Percentiles rank a stretch among this genome's conserved stretches.
Evolutionary conservation across 345 rosid genomes (phyloP).

Genomic region (Moricandia arvensis): DNA sequence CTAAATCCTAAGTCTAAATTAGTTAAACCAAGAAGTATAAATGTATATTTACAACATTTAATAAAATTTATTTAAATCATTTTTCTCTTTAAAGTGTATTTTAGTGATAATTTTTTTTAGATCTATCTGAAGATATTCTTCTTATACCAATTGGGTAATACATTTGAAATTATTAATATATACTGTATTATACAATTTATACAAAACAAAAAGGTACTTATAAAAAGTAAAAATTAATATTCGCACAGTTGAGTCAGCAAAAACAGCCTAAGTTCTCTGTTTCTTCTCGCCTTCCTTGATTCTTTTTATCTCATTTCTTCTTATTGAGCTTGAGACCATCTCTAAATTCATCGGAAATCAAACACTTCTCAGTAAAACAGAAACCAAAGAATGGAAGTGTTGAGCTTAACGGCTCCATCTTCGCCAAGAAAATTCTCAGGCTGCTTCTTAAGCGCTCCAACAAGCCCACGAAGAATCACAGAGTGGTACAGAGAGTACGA

Average conservation of each 20-base stretch:
- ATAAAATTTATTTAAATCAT: no score
- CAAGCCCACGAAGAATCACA: conserved; percentile 62
- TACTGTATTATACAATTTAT: no score
- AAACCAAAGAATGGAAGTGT: conserved; percentile 44
- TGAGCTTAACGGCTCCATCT: conserved; percentile 67
- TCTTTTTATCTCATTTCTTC: conserved; percentile 23
- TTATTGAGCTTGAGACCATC: conserved; percentile 5
- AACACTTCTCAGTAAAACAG: neutral
- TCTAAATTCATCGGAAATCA: neutral
- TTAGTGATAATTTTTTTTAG: no score
- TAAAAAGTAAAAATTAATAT: no score
- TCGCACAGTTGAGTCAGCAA: conserved; percentile 39
- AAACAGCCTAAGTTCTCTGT: conserved; percentile 28
- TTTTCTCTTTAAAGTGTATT: no score
- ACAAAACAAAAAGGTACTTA: no score
- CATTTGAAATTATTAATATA: no score
- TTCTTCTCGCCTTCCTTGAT: conserved; percentile 27
- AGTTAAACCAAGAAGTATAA: no score
- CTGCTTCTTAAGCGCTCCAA: conserved; percentile 66
- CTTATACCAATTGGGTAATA: no score
- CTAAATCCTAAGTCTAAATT: no score
- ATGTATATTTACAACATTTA: no score
- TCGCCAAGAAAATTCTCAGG: conserved; percentile 63
- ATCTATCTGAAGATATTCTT: no score
- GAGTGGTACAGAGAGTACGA: conserved; percentile 57